phyloP scores from a whole-genome alignment of 805 yeast genomes.

The Yarrowia sp. region DNA sequence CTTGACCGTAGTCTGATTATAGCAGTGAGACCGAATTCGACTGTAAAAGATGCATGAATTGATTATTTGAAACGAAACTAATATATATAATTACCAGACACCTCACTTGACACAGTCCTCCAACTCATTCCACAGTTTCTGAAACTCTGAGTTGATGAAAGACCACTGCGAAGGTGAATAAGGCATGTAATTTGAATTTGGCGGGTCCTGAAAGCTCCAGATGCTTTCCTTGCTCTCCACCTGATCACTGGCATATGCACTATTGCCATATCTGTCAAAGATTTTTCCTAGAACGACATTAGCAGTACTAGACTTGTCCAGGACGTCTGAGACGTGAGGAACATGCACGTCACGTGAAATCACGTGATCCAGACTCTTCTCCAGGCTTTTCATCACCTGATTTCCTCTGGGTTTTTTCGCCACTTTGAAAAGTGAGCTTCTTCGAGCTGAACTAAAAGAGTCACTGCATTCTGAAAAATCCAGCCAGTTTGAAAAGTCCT shows the following conservation, averaged over 20 bases:
- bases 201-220: background rate
- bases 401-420: background rate
- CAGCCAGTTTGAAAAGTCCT: background rate
- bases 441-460: background rate
- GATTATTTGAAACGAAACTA: background rate
- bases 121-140: background rate
- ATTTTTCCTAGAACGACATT: background rate
- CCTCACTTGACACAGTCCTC: background rate
- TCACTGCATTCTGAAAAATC: background rate
- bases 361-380: background rate
- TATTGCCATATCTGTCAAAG: background rate
- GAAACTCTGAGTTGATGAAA: background rate
- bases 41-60: too few relatives aligned
- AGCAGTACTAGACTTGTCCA: background rate
- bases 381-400: background rate
- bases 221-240: background rate
- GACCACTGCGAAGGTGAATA: slow-evolving; percentile 17
- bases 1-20: too few relatives aligned
- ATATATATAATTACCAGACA: background rate
- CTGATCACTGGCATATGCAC: background rate
- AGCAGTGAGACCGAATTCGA: too few relatives aligned
- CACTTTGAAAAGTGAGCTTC: background rate
- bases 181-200: background rate
- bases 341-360: background rate
- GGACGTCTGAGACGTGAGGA: background rate